Evolutionary conservation across 2,329 filamentous ascomycete species (phyloP).

Genomic region (Acarospora socialis): DNA sequence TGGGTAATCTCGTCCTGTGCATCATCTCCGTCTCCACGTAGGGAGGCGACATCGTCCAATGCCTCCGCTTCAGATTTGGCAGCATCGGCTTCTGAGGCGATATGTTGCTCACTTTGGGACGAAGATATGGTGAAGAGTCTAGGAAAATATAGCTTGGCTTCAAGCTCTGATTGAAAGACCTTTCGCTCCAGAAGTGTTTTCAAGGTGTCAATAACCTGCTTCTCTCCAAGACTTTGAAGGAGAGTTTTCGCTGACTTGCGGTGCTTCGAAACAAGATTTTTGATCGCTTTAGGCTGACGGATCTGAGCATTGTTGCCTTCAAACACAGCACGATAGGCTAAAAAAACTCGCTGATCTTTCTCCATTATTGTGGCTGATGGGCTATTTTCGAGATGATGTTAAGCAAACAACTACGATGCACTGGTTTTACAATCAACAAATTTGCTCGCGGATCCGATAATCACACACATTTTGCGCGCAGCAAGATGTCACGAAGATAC

Average conservation of each 20-base stretch:
- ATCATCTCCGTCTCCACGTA: too few species aligned
- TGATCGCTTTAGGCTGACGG: slow-evolving; percentile 1
- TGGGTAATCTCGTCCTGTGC: too few species aligned
- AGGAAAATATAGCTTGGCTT: slow-evolving; percentile 1
- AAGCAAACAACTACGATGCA: too few species aligned
- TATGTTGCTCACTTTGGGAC: background rate
- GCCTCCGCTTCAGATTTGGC: slow-evolving; percentile 1
- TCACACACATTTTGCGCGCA: too few species aligned
- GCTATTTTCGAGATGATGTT: too few species aligned
- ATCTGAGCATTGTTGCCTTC: slow-evolving; percentile 1
- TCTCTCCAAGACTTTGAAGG: background rate
- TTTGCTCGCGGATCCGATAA: too few species aligned
- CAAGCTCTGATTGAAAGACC: background rate
- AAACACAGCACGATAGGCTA: background rate
- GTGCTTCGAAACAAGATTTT: background rate
- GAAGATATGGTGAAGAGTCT: background rate
- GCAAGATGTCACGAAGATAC: too few species aligned
- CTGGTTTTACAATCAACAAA: too few species aligned
- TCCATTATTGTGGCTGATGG: too few species aligned
- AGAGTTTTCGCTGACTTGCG: background rate
- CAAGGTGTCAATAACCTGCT: background rate
- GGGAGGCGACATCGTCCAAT: too few species aligned
- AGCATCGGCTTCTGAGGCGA: background rate
- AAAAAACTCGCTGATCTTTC: background rate
- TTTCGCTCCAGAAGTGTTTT: slow-evolving; percentile 1